These are phyloP conservation scores for Thelonectria olida DNA, from an alignment of 2,329 filamentous ascomycete genomes.

Conservation along the genomic window DNA sequence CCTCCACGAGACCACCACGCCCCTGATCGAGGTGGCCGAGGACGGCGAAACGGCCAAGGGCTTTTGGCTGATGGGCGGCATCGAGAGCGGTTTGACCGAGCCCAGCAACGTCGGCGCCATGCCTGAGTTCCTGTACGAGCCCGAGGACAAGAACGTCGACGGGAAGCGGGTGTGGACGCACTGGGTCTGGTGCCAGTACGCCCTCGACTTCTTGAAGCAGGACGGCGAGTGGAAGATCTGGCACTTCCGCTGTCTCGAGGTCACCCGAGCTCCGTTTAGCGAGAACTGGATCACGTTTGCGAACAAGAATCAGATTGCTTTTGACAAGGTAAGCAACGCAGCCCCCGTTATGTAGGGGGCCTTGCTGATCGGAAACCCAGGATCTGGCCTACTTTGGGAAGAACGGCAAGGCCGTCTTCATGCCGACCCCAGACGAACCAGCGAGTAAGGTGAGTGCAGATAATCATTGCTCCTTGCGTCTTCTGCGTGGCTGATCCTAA, in stretches of 20 bases:
- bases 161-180: constrained; percentile 11
- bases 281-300: constrained; percentile 19
- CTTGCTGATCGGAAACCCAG: neutral
- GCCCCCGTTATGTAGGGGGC: too few species aligned
- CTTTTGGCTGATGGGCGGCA: constrained; percentile 18
- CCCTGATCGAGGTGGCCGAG: constrained; percentile 11
- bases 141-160: constrained; percentile 9
- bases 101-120: constrained; percentile 3
- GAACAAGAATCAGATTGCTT: constrained; percentile 14
- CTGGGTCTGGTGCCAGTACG: constrained; percentile 16
- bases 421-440: constrained; percentile 13
- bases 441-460: constrained; percentile 6
- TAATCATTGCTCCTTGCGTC: too few species aligned
- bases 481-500: too few species aligned
- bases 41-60: constrained; percentile 11
- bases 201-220: constrained; percentile 10
- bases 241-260: constrained; percentile 14
- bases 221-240: constrained; percentile 13
- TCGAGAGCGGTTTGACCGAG: constrained; percentile 11
- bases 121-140: constrained; percentile 12
- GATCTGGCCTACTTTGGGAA: constrained; percentile 14
- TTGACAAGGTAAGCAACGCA: constrained; percentile 12
- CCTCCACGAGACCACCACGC: constrained; percentile 6
- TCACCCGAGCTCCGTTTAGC: constrained; percentile 5
- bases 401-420: constrained; percentile 11